Evolutionary conservation across 2,329 filamentous ascomycete genomes (phyloP).

Genomic region (Colletotrichum trifolii): DNA sequence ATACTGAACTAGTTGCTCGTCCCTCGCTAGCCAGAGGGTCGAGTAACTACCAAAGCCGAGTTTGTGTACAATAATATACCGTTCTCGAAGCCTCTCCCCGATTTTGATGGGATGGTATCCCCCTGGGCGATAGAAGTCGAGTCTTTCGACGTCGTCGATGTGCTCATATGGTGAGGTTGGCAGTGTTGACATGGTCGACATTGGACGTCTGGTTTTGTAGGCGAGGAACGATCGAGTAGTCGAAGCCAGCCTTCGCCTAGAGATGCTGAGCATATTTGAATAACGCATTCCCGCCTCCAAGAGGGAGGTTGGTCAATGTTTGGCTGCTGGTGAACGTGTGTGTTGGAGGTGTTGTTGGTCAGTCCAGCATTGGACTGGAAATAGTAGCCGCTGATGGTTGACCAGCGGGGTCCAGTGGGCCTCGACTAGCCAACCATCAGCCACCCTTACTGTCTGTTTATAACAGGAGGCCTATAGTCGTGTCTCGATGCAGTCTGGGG

Average conservation of each 20-base stretch:
- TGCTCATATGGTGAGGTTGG: slow-evolving; percentile 33
- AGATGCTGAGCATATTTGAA: neutral
- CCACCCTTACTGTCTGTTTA: no score
- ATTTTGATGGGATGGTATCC: slow-evolving; percentile 53
- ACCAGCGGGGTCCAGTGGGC: no score
- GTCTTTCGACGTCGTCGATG: slow-evolving; percentile 41
- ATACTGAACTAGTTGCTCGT: slow-evolving; percentile 40
- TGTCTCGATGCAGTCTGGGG: no score
- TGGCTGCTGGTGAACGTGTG: slow-evolving; percentile 11
- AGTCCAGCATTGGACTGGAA: neutral
- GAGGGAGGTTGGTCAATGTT: neutral
- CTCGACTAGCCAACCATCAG: no score
- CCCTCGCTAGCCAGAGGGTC: slow-evolving; percentile 49
- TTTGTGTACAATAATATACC: slow-evolving; percentile 44
- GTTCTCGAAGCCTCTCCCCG: slow-evolving; percentile 47
- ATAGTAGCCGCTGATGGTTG: neutral
- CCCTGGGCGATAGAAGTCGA: slow-evolving; percentile 45
- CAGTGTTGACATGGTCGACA: slow-evolving; percentile 6
- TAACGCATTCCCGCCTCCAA: slow-evolving; percentile 9
- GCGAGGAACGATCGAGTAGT: neutral
- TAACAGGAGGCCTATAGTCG: no score
- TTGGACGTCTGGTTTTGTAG: neutral
- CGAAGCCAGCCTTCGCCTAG: slow-evolving; percentile 5
- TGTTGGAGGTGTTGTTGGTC: slow-evolving; percentile 8
- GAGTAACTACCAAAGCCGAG: slow-evolving; percentile 46